Evolutionary conservation across 495 filamentous ascomycete species (phyloP), one percentile per base, ranked within the genome.

Genomic region (Penicillium flavigenum): DNA sequence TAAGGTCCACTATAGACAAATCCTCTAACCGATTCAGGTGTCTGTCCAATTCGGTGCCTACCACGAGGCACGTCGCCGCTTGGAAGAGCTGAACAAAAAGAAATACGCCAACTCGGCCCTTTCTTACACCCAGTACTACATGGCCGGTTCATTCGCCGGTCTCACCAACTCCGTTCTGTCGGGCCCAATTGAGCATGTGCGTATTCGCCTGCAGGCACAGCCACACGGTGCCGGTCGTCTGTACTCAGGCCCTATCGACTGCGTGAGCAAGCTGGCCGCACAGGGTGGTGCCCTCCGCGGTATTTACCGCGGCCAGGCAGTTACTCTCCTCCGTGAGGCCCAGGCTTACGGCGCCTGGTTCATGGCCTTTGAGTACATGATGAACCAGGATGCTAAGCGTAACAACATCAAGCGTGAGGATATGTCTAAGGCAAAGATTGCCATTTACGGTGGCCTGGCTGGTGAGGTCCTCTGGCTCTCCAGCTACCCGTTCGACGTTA

Each of bases 41-140:
- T 94, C 90, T 38, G 87, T 98, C 64, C 94, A 98, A 81, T 98
- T 98, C 76, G 94, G 94, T 61, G 94, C 87, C 65, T 98, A 98
- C 84, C 90, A 96, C 79, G 86, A 87, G 62, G 92, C 93, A 14
- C 90, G 91, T 41, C 87, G 95, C 42, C 84, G 81, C 56, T 85
- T 98, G 71, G 92, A 96, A 75, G 75, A 84, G 51, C 76, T 80
- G 49, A 93, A 93, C 72, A 69, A 80, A 67, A 79, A 79, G 66
- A 77, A 77, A 57, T 69, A 75, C 54, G 76, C 75, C 52, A 63
- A 70, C 59, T 72, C 76, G 29, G 69, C 77, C 47, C 83, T 94
- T 31, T 83, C 80, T 6, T 96, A 96, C 71, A 70, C 73, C 7
- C 90, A 98, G 74, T 98, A 96, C 82, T 98, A 90, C 77, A 77